Evolutionary conservation across 2,329 filamentous ascomycete genomes (phyloP), one percentile per base, ranked within the genome.

Genomic region (Zopfia rhizophila): DNA sequence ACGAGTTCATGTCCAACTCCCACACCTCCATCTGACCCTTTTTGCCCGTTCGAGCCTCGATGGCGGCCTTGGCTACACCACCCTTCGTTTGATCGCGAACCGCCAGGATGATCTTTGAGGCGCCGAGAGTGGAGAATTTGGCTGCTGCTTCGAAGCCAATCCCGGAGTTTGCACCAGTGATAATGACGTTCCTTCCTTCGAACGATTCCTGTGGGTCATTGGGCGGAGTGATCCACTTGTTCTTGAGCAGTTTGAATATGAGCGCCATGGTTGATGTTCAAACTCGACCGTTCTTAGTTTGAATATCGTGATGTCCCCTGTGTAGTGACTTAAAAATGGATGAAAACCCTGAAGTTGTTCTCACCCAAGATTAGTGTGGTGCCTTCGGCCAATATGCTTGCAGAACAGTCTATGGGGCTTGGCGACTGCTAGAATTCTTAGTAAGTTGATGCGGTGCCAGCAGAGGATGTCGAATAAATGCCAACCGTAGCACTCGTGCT

Each of bases 151-250:
- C 69, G 38, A 68, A 59, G 4, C 73, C 73, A 12, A 75, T 53
- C n/a, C 74, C 73, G 2, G 60, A 63, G 29, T 70, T 75, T 7
- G 66, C 61, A 10, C 73, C 73, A 11, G 72, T 82, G 4, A 81
- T 72, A 21, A 81, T 73, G 42, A 78, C 61, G 4, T 65, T 75
- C 29, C 73, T 65, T 13, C 70, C 75, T 7, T 51, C 51, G 19
- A 68, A 72, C 11, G 69, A 64, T 21, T 64, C 61, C 19, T 55
- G 50, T 25, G 74, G 60, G 5, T 64, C 44, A 43, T 66, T 45
- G 5, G 73, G 74, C 5, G 66, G 63, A 12, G 47, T 55, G 13
- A 70, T 54, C 67, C 68, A 70, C 45, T 68, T 70, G 37, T 57
- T 50, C 31, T 56, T 65, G 39, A 71, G 57, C n/a, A 67, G 36